Evolutionary conservation across 139 green algal species (phyloP), one percentile per base, ranked within the genome.

Genomic region (Chlamydomonas schloesseri): DNA sequence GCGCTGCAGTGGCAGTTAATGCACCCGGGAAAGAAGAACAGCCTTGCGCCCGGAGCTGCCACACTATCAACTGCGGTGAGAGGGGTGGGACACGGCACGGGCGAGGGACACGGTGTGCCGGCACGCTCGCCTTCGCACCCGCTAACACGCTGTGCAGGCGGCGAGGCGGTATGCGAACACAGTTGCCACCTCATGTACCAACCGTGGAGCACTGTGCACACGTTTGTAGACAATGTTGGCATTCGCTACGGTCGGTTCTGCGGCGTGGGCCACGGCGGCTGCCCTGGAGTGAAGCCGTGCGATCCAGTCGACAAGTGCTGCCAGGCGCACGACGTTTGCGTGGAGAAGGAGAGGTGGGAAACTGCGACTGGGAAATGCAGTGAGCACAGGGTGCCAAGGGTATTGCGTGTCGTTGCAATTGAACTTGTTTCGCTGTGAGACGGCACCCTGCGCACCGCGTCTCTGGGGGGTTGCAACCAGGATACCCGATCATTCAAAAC

Each of bases 281-380:
- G 79, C 31, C 47, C 65, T 8, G 79, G 79, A 20, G 79, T 85
- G 5, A 76, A 85, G 65, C 79, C 79, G 13, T 85, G 79, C 65
- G 79, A 85, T 55, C 79, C 79, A 14, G 79, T 85, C 24, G 79
- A 85, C 79, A 31, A 21, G 14, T 85, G 79, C 46, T 85, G 79
- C 67, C 46, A 75, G 21, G 57, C 57, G 31, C 79, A 85, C 31
- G 79, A 85, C 50, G 20, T 50, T 4, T 85, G 79, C 65, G 79
- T 85, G 24, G 79, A 74, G 46, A 76, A 76, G 67, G 3, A 76
- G 8, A 77, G 65, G 79, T 85, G 33, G 4, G 21, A 36, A 71
- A 8, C 42, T 50, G 42, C n/a, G n/a, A n/a, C n/a, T 85, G 33
- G 4, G 21, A 36, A 71, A 8, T 50, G 42, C 42, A 50, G 42